Evolutionary conservation across 352 stramenopile genomes (phyloP).

Genomic region (Phytopythium montanum): DNA sequence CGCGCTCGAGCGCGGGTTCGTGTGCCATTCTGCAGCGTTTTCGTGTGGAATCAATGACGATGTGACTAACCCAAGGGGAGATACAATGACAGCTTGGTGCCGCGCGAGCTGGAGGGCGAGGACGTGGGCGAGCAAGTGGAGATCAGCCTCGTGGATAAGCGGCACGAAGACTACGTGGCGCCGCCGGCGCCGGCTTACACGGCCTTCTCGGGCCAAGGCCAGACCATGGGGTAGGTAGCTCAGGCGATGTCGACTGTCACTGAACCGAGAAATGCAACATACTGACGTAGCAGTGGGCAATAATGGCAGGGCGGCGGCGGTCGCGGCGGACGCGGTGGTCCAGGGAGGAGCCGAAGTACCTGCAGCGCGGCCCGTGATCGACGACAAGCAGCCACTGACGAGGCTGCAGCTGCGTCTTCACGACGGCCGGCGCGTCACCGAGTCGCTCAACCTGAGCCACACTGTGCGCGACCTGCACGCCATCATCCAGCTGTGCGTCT

Average conservation of each 20-base stretch:
- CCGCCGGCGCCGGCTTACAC: conserved; percentile 74
- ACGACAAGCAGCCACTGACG: conserved; percentile 85
- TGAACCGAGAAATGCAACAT: too few species aligned
- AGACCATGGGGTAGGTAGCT: conserved; percentile 81
- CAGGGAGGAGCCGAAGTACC: conserved; percentile 25
- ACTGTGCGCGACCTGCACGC: conserved; percentile 87
- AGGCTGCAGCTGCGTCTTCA: conserved; percentile 88
- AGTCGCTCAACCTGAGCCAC: conserved; percentile 87
- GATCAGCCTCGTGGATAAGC: conserved; percentile 84
- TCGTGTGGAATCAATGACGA: neutral
- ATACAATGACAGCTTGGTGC: conserved; percentile 39
- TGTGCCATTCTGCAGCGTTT: neutral
- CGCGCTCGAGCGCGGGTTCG: conserved; percentile 68
- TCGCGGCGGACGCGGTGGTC: conserved; percentile 45
- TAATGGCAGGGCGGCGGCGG: conserved; percentile 26
- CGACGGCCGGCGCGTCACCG: conserved; percentile 72
- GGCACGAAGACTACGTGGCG: conserved; percentile 77
- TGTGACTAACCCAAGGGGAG: neutral
- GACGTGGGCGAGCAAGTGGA: conserved; percentile 68
- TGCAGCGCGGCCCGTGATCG: conserved; percentile 57
- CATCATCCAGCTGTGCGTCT: conserved; percentile 73
- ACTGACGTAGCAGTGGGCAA: too few species aligned
- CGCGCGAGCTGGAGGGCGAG: conserved; percentile 69
- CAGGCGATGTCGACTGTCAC: too few species aligned
- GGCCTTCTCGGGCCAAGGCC: conserved; percentile 80